Evolutionary conservation across 2,329 filamentous ascomycete species (phyloP), one percentile per base, ranked within the genome.

Genomic region (Tolypocladium tropicale): DNA sequence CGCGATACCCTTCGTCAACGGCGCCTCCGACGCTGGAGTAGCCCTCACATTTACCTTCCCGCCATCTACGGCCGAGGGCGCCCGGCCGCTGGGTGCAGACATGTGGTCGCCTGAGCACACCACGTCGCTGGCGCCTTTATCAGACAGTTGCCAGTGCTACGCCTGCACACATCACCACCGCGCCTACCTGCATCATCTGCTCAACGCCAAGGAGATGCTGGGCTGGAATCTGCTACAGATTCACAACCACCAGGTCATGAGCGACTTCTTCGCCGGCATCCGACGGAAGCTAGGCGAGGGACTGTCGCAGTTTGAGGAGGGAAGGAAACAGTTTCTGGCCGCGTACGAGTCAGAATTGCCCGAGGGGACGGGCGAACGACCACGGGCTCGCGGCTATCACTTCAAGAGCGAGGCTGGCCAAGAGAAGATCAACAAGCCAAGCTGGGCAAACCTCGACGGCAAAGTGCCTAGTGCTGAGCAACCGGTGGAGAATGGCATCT

Each of bases 131-230:
- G 70, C 71, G 0, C 85, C 93, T 0, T 74, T 96, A 3, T 67
- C 72, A 1, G 64, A 77, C 6, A 78, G 71, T 18, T 99, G 94
- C 70, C 63, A 72, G 53, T 99, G 94, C 77, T 93, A 95, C 69
- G 78, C 90, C 25, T 99, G 94, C 76, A 82, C 77, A 2, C 81
- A 81, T 21, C 93, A 97, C 70, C 90, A 96, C 71, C 78, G 86
- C 53, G 93, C 94, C 0, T 99, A 89, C 70, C 67, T 99, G 37
- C 87, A 91, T 61, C 94, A 99, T 70, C 79, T 97, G 1, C 81
- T 99, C 6, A 79, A 83, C 51, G 91, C 94, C 0, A 95, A 92
- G 67, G 94, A 99, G 72, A 97, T 99, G 94, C 83, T 96, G 5
- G 93, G 88, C 28, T 99, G 94, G 94, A 89, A 87, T 0, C 78